Percentiles rank a stretch among this genome's conserved stretches.
These are phyloP conservation scores for Lactarius hengduanensis DNA, from an alignment of 768 basidiomycete genomes.

Conservation along the genomic window DNA sequence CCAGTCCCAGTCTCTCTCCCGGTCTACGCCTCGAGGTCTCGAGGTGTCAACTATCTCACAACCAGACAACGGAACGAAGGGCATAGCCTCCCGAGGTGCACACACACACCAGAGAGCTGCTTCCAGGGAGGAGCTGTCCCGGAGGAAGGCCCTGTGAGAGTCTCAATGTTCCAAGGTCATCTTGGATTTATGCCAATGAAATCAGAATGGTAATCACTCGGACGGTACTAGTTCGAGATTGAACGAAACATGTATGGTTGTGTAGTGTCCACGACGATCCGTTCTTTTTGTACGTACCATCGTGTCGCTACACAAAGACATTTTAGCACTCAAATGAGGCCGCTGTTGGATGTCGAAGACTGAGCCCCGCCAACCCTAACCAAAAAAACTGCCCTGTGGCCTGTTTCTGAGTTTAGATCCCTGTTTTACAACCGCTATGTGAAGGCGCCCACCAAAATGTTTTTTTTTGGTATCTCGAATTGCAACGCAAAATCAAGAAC, in stretches of 20 bases:
- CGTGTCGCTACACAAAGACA: neutral
- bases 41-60: neutral
- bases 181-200: neutral
- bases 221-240: neutral
- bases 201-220: neutral
- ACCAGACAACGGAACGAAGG: neutral
- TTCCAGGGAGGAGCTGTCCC: neutral
- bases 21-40: neutral
- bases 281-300: neutral
- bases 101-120: neutral
- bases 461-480: neutral
- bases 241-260: neutral
- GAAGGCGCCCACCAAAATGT: neutral
- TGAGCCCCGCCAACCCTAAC: neutral
- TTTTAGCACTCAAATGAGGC: neutral
- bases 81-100: neutral
- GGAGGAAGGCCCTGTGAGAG: neutral
- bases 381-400: neutral
- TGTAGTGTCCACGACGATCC: neutral
- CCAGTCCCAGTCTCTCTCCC: neutral
- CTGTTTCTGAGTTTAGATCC: neutral
- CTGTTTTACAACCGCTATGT: neutral
- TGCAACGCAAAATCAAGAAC: slow-evolving; percentile 8
- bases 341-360: neutral
- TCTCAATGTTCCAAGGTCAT: neutral